Evolutionary conservation across 768 basidiomycete genomes (phyloP), one percentile per base, ranked within the genome.

Genomic region (Thelephora ganbajun): DNA sequence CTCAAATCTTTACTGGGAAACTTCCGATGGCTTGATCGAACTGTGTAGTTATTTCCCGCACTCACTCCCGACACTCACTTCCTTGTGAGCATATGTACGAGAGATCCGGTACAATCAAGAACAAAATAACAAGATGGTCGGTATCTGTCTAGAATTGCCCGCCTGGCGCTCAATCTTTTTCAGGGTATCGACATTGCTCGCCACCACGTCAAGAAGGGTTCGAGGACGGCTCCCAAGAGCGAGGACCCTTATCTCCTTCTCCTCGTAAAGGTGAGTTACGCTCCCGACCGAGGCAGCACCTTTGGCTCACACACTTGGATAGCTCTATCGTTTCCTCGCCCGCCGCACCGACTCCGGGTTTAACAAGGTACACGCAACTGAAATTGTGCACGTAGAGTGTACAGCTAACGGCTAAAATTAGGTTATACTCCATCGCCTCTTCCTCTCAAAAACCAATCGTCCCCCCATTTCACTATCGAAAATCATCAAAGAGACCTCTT

Each of bases 241-340:
- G 90, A 97, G 85, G 96, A 99, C 69, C 94, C 94, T 14, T 98
- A 99, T 73, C 79, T 99, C 59, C 81, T 96, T 60, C 78, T 98
- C 60, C 82, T 99, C 53, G 96, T 98, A 69, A 98, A 97, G 80
- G 93, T 93, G 62, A 51, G 68, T 59, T 36, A 6, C n/a, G 13
- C 16, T 44, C 26, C 19, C 2, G 18, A 35, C 42, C 11, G 16
- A 22, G 35, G 11, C 43, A 39, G 46, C 48, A 48, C 22, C 33
- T 19, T 22, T 39, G 59, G 44, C 48, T 50, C 44, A 34, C 26
- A 12, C 18, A 16, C 23, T 48, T 12, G 12, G 50, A 6, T 59
- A 99, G 94, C 80, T 98, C 55, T 99, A 99, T 75, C 90, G 96
- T 59, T 99, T 99, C 80, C 72, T 99, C 54, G 93, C 96, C 54